Evolutionary conservation across 345 rosid genomes (phyloP), one percentile per base, ranked within the genome.

Genomic region (Salix exigua): DNA sequence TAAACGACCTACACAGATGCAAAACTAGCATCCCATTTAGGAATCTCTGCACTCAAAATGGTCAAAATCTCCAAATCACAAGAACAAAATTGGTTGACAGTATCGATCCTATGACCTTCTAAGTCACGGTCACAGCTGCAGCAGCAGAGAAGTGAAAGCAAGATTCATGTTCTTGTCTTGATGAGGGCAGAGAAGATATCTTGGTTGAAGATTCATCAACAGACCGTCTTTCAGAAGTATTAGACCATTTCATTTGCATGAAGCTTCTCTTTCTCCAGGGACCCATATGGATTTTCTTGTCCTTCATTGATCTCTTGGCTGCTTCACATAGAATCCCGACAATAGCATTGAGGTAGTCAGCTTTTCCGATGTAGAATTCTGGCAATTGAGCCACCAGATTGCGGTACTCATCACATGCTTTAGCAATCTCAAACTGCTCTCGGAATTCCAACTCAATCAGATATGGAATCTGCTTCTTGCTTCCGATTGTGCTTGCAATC

Each of bases 191-290:
- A 10, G 65, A 28, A 37, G 50, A 64, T 8, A n/a, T n/a, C n/a
- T 75, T 28, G 50, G 35, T 18, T 9, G 69, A 38, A 10, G 73
- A 31, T 8, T 70, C 70, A 21, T 72, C 71, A 19, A 28, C 16
- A 4, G 76, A 48, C 3, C 46, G n/a, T 28, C 42, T 70, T 8
- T 55, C 68, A 2, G 71, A 64, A 37, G 82, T 66, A 61, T 23
- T 55, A 0, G 90, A 85, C 88, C 90, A 87, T 84, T 87, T 85
- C 90, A 85, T 87, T 69, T 87, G 86, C 86, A 85, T 84, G 83
- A 87, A 85, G 73, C 88, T 76, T 50, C 78, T 78, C 80, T 81
- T 87, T 38, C 89, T 71, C 90, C 90, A 87, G 0, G 88, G 90
- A 5, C 86, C 88, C 82, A 84, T 82, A 9, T 83, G 82, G 70